phyloP scores from a whole-genome alignment of 176 grass and related monocot genomes.

The Eragrostis nindensis region DNA sequence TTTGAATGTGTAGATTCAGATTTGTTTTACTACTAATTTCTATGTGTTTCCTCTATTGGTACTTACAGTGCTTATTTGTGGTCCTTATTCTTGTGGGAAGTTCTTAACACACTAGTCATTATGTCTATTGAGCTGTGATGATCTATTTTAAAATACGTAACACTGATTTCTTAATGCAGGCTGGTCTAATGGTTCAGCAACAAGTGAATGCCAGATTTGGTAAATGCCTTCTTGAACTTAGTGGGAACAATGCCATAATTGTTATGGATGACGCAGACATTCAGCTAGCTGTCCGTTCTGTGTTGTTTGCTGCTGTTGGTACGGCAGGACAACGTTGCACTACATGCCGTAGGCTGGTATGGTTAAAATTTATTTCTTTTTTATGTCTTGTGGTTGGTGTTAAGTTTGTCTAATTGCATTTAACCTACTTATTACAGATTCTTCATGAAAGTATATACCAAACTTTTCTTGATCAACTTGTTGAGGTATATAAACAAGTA shows the following conservation, averaged over 20 bases:
- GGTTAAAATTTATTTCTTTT: slow-evolving; percentile 5
- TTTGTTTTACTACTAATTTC: not conserved
- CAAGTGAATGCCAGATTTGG: slow-evolving; percentile 81
- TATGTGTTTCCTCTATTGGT: not conserved
- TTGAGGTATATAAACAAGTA: slow-evolving; percentile 97
- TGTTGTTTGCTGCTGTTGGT: slow-evolving; percentile 97
- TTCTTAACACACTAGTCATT: slow-evolving; percentile 6
- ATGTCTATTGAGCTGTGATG: not conserved
- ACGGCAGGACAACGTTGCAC: slow-evolving; percentile 97
- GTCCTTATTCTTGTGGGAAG: not conserved
- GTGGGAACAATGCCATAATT: slow-evolving; percentile 99
- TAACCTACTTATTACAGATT: slow-evolving; percentile 56
- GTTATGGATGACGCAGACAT: slow-evolving; percentile 99
- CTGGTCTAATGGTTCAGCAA: slow-evolving; percentile 84
- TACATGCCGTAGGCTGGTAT: slow-evolving; percentile 96
- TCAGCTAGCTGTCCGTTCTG: slow-evolving; percentile 91
- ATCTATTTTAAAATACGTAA: slow-evolving; percentile 22
- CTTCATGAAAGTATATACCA: slow-evolving; percentile 92
- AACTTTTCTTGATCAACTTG: slow-evolving; percentile 85
- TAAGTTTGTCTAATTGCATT: slow-evolving; percentile 29
- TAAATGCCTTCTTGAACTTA: slow-evolving; percentile 98
- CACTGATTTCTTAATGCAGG: slow-evolving; percentile 56
- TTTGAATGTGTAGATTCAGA: not conserved
- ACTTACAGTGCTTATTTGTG: not conserved
- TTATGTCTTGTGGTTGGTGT: slow-evolving; percentile 7